Percentiles rank a stretch among this genome's conserved stretches.
These are phyloP conservation scores for Camptophora hylomeconis DNA, from an alignment of 2,329 filamentous ascomycete genomes.

Conservation along the genomic window DNA sequence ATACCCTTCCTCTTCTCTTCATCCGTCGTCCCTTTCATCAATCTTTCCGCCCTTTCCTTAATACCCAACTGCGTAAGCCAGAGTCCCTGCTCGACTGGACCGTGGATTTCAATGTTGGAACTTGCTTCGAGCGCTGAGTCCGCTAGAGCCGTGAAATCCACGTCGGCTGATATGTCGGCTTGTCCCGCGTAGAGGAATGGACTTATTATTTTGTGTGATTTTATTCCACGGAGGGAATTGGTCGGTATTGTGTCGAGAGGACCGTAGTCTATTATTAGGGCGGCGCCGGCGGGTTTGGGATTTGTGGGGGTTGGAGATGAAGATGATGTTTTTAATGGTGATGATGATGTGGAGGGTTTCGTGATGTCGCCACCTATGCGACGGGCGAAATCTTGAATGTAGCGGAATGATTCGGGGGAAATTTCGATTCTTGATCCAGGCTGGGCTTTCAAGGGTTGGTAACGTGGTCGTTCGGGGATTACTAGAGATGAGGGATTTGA, in stretches of 20 bases:
- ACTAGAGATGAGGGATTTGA: slow-evolving; percentile 74
- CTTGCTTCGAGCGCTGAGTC: slow-evolving; percentile 67
- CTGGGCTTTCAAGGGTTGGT: slow-evolving; percentile 56
- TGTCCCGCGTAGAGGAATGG: slow-evolving; percentile 69
- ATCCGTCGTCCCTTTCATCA: slow-evolving; percentile 40
- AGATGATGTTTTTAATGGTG: slow-evolving; percentile 8
- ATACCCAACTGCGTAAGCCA: slow-evolving; percentile 79
- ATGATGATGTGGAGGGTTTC: background rate
- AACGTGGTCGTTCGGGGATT: slow-evolving; percentile 68
- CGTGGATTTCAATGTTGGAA: slow-evolving; percentile 77
- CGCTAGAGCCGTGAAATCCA: slow-evolving; percentile 80
- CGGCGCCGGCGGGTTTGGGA: slow-evolving; percentile 62
- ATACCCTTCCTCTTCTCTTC: slow-evolving; percentile 47
- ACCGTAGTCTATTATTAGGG: slow-evolving; percentile 93
- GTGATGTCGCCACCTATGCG: slow-evolving; percentile 59
- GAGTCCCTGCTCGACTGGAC: slow-evolving; percentile 70
- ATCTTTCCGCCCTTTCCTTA: slow-evolving; percentile 56
- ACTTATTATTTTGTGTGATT: slow-evolving; percentile 59
- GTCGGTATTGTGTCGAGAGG: slow-evolving; percentile 64
- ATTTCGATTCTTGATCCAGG: slow-evolving; percentile 70
- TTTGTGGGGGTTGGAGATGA: slow-evolving; percentile 31
- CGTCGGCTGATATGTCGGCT: slow-evolving; percentile 82
- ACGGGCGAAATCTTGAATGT: slow-evolving; percentile 65
- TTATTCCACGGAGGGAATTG: slow-evolving; percentile 84
- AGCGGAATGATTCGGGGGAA: slow-evolving; percentile 73